Evolutionary conservation across 2,329 filamentous ascomycete genomes (phyloP).

Genomic region (Hymenoscyphus scutula): DNA sequence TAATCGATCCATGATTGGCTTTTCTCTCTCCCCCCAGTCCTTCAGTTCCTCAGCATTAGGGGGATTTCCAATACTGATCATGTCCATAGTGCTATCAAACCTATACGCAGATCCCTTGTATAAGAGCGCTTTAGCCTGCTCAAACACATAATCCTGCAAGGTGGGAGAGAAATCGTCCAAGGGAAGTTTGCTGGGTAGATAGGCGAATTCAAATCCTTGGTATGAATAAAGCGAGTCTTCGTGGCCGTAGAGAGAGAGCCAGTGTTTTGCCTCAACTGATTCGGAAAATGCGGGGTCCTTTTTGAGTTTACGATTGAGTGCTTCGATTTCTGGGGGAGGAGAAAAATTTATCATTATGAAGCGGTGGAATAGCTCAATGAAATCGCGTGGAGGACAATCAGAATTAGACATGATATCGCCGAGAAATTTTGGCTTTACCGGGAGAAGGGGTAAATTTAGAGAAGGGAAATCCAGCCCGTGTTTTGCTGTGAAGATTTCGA

Average conservation of each 20-base stretch:
- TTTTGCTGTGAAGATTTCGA: slow-evolving; percentile 10
- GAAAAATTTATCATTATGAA: slow-evolving; percentile 10
- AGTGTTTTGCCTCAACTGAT: slow-evolving; percentile 7
- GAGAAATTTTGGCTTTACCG: slow-evolving; percentile 11
- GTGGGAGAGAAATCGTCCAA: neutral
- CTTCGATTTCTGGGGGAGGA: neutral
- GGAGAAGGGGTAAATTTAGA: slow-evolving; percentile 7
- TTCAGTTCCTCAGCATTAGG: neutral
- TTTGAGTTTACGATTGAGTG: slow-evolving; percentile 7
- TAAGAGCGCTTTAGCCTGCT: neutral
- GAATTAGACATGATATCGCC: neutral
- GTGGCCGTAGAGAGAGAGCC: slow-evolving; percentile 13
- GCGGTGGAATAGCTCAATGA: slow-evolving; percentile 2
- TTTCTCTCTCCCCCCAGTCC: neutral
- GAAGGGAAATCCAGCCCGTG: slow-evolving; percentile 3
- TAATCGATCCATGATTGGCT: neutral
- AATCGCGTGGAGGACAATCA: neutral
- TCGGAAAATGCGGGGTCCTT: slow-evolving; percentile 7
- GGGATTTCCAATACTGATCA: too few species aligned
- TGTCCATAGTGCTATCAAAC: neutral
- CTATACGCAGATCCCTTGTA: neutral
- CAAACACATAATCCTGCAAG: slow-evolving; percentile 6
- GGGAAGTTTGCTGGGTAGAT: neutral
- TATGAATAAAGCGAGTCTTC: neutral
- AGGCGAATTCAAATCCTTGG: neutral